phyloP scores from a whole-genome alignment of 2,329 filamentous ascomycete species.

The Sarocladiaceae sp. region DNA sequence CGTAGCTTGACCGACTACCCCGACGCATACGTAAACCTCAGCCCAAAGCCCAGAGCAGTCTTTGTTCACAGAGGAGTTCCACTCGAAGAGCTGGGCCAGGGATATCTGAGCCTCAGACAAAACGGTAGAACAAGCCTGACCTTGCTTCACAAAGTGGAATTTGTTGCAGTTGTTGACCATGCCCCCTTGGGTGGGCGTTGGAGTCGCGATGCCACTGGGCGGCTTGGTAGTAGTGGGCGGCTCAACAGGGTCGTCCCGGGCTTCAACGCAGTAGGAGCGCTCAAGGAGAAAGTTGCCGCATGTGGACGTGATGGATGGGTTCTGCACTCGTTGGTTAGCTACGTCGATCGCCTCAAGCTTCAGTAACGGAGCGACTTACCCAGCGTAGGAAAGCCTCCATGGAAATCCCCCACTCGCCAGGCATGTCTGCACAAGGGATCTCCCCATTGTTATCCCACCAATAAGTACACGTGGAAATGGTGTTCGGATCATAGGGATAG shows the following conservation, averaged over 20 bases:
- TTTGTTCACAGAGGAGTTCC: conserved; percentile 6
- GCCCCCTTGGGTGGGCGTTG: conserved; percentile 13
- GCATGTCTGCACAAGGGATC: not conserved
- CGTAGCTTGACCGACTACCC: conserved; percentile 2
- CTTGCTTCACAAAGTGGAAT: conserved; percentile 12
- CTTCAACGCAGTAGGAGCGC: conserved; percentile 8
- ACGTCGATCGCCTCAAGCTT: not conserved
- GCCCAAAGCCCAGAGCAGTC: conserved; percentile 9
- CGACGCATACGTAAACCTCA: conserved; percentile 9
- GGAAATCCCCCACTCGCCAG: not conserved
- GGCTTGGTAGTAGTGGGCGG: not conserved
- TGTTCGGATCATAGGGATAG: not conserved
- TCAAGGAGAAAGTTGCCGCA: conserved; percentile 7
- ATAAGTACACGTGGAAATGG: not conserved
- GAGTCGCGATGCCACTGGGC: conserved; percentile 14
- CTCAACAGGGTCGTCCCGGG: not conserved
- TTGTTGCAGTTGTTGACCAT: conserved; percentile 16
- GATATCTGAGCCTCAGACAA: not conserved
- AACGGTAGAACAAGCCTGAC: conserved; percentile 11
- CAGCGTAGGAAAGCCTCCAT: not conserved
- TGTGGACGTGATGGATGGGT: conserved; percentile 1
- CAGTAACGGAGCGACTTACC: conserved; percentile 6
- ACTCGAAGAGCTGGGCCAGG: not conserved
- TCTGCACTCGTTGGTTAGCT: not conserved
- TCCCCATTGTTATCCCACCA: conserved; percentile 8